Percentiles rank a stretch among this genome's conserved stretches.
Conservation (phyloP, 1,139 yeast species). For the Zygosaccharomyces pseudobailii region DNA sequence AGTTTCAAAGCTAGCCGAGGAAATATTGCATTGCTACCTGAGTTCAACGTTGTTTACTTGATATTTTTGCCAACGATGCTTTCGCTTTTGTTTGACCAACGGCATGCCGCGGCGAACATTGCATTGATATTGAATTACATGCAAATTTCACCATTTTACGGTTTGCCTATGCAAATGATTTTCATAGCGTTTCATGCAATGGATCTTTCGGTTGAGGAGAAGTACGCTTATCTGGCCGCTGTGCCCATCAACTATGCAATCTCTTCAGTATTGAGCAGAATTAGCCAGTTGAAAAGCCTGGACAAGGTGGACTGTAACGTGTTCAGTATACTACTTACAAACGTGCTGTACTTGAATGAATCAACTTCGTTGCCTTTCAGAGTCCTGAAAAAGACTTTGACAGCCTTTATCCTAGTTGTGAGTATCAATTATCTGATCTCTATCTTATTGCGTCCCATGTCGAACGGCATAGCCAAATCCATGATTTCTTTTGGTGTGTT, state of each 20-base stretch:
- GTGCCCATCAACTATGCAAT: constrained; percentile 26
- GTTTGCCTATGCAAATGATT: constrained; percentile 16
- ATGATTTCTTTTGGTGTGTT: constrained; percentile 16
- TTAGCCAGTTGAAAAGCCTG: constrained; percentile 36
- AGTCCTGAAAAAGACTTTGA: constrained; percentile 33
- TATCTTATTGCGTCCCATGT: constrained; percentile 10
- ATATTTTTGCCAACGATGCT: constrained; percentile 27
- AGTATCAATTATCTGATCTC: constrained; percentile 25
- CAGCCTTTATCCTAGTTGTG: constrained; percentile 28
- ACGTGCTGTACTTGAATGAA: constrained; percentile 28
- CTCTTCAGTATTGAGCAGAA: constrained; percentile 22
- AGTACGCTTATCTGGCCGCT: constrained; percentile 18
- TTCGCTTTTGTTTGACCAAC: constrained; percentile 20
- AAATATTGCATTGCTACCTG: constrained; percentile 6
- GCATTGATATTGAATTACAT: constrained; percentile 23
- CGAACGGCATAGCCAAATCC: constrained; percentile 12
- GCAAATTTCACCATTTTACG: constrained; percentile 14
- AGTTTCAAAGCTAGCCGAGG: constrained; percentile 8
- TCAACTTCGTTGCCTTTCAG: constrained; percentile 23
- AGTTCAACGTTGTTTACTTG: constrained; percentile 25
- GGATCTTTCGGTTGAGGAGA: constrained; percentile 6
- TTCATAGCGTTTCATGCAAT: constrained; percentile 10
- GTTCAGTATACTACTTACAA: constrained; percentile 36
- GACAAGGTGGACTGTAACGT: constrained; percentile 36
- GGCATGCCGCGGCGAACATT: constrained; percentile 17